Evolutionary conservation across 129 eudicot species (phyloP).

Genomic region (Daucus carota): DNA sequence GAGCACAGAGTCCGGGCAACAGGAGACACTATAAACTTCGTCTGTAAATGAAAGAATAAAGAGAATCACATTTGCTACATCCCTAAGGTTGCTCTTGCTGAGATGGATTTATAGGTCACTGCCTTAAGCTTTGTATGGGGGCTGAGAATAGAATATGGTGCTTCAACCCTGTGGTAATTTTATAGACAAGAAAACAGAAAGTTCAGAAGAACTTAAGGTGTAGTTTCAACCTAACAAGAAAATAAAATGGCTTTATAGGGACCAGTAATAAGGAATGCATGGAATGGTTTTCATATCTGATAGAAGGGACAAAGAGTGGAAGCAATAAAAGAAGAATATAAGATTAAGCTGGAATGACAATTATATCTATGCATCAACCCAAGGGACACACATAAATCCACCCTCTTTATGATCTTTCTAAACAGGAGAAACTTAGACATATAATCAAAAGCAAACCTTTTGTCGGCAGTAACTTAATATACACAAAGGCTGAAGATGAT

Average conservation of each 20-base stretch:
- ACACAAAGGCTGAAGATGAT: not conserved
- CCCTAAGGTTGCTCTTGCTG: not conserved
- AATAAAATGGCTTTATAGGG: not conserved
- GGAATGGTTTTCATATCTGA: not conserved
- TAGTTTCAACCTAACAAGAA: not conserved
- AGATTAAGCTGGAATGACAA: not conserved
- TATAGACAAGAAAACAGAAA: not conserved
- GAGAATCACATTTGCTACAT: not conserved
- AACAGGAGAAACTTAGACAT: not conserved
- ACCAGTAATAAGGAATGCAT: not conserved
- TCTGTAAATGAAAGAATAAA: not conserved
- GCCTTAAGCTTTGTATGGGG: not conserved
- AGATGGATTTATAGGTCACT: not conserved
- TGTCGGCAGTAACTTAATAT: not conserved
- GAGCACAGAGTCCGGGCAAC: not conserved
- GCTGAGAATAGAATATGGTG: not conserved
- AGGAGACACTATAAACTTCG: not conserved
- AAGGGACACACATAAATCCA: not conserved
- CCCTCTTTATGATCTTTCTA: not conserved
- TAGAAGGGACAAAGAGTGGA: not conserved
- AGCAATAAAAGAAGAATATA: not conserved
- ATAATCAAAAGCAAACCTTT: not conserved
- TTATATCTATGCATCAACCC: not conserved
- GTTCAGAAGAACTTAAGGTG: not conserved
- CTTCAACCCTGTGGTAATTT: not conserved